A percentile compares a stretch with the other conserved stretches of the same genome.
phyloP scores from a whole-genome alignment of 768 basidiomycete genomes.

The Hortiboletus flavorubellus region DNA sequence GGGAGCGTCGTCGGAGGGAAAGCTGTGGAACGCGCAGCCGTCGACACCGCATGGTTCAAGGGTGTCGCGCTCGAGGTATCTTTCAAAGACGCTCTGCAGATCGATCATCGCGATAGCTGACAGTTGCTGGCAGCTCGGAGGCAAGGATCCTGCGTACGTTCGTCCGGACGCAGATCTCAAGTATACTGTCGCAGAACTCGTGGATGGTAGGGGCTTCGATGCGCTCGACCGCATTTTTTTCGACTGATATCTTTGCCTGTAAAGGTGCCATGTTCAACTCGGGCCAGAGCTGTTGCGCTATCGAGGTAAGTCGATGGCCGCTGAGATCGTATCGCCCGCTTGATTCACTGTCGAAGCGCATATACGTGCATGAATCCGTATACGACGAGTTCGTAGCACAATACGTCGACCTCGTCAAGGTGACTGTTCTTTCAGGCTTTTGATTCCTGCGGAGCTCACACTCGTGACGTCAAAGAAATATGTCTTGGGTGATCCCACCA shows the following conservation, averaged over 20 bases:
- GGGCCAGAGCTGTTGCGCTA: slow-evolving; percentile 93
- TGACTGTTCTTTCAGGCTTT: slow-evolving; percentile 14
- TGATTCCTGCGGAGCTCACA: background rate
- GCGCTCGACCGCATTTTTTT: background rate
- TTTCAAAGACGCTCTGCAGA: background rate
- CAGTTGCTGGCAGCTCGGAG: slow-evolving; percentile 66
- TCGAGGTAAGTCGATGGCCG: slow-evolving; percentile 57
- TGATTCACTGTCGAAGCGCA: slow-evolving; percentile 49
- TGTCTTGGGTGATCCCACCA: slow-evolving; percentile 83
- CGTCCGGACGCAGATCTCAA: slow-evolving; percentile 79
- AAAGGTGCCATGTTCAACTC: slow-evolving; percentile 94
- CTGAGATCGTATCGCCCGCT: background rate
- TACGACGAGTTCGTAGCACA: slow-evolving; percentile 77
- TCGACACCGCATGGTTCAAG: slow-evolving; percentile 67
- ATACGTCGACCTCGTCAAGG: slow-evolving; percentile 74
- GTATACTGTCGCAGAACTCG: slow-evolving; percentile 81
- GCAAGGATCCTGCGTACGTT: slow-evolving; percentile 98
- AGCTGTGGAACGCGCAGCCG: slow-evolving; percentile 69
- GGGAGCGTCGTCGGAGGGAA: slow-evolving; percentile 80
- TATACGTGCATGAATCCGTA: slow-evolving; percentile 87
- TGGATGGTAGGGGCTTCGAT: slow-evolving; percentile 61
- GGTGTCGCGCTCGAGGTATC: slow-evolving; percentile 80
- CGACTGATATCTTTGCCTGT: background rate
- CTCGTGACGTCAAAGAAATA: slow-evolving; percentile 49
- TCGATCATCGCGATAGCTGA: background rate